Evolutionary conservation across 495 filamentous ascomycete genomes (phyloP), one percentile per base, ranked within the genome.

Genomic region (Penicillium samsonianum): DNA sequence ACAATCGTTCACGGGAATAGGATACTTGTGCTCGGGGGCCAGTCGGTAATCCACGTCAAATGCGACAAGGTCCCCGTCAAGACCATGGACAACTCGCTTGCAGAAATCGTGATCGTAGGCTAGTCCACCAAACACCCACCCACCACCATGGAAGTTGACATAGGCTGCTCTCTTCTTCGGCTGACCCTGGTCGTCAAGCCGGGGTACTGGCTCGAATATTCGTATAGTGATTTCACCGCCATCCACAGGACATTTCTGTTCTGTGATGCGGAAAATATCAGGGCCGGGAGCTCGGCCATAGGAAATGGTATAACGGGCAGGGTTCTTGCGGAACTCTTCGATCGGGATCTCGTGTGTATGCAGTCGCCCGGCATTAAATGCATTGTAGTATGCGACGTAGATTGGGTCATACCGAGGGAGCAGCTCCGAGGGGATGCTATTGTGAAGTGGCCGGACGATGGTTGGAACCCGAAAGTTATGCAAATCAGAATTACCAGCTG

Each of bases 331-430:
- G 67, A 77, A 67, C 8, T 78, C 69, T 47, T 80, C 68, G 31
- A 81, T 79, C 19, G 72, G 65, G 23, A 76, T 68, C 52, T 76
- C 69, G 41, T 78, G 72, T 5, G 72, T 70, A 61, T 76, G 69
- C 14, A 78, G 62, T 41, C 77, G 62, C 23, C 75, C 73, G n/a
- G 63, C 65, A 53, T 73, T 69, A 67, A 73, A 65, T 56, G 73
- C 65, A 56, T 72, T 69, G 64, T 73, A 72, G 59, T 74, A 60
- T 38, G 69, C 65, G 10, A 73, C 66, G 48, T 72, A 76, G 46
- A 64, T 60, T 2, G 70, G 68, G 48, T 76, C 72, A 56, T 69
- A 72, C 5, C 70, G 63, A 31, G 64, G 49, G 1, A 71, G 58
- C 28, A 76, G 55, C 33, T 73, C 65, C 4, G 51, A 37, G 4